A percentile compares a stretch with the other conserved stretches of the same genome.
Evolutionary conservation across 1,139 yeast genomes (phyloP).

Genomic region (Candida sojae): DNA sequence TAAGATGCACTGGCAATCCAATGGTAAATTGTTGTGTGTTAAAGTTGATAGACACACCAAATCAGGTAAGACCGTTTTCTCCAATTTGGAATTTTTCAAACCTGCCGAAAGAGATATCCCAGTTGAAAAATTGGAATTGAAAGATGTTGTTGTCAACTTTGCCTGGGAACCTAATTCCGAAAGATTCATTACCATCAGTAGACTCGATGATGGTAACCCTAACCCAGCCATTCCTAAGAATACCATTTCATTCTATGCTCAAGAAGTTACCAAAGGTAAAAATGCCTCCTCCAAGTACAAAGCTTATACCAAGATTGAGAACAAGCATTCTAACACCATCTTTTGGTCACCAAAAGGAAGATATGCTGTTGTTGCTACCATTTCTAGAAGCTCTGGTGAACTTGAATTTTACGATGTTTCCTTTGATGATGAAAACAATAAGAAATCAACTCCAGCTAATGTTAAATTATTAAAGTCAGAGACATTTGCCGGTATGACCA

Average conservation of each 20-base stretch:
- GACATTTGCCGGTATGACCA: constrained; percentile 78
- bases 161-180: constrained; percentile 97
- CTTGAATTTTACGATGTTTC: constrained; percentile 87
- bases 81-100: constrained; percentile 92
- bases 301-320: constrained; percentile 49
- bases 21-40: constrained; percentile 83
- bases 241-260: constrained; percentile 77
- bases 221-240: constrained; percentile 75
- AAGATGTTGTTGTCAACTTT: constrained; percentile 84
- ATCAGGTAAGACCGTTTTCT: constrained; percentile 87
- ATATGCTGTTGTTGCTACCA: constrained; percentile 76
- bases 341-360: constrained; percentile 95
- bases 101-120: constrained; percentile 88
- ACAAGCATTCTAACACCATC: constrained; percentile 72
- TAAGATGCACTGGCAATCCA: constrained; percentile 92
- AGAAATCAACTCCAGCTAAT: constrained; percentile 52
- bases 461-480: constrained; percentile 66
- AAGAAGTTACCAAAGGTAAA: constrained; percentile 91
- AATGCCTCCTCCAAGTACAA: constrained; percentile 58
- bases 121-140: constrained; percentile 90
- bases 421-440: constrained; percentile 64
- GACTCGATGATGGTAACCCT: constrained; percentile 59
- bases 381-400: constrained; percentile 64
- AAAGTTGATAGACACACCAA: constrained; percentile 97
- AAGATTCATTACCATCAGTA: constrained; percentile 78